Base-by-base conservation (phyloP, 2,329 filamentous ascomycete species). In the Lecanicillium sp. region DNA sequence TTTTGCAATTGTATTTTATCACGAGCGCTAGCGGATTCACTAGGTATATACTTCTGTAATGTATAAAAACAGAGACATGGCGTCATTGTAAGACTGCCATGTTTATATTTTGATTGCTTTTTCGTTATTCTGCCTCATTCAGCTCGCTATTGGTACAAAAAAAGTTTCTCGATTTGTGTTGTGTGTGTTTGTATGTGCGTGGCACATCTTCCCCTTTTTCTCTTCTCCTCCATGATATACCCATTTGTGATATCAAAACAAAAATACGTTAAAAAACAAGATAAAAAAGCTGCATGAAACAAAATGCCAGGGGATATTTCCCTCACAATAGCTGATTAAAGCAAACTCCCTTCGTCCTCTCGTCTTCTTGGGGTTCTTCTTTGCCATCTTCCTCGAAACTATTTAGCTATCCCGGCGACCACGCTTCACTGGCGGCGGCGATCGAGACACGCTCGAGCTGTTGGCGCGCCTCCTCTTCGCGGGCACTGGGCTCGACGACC, bases 381-480 rank as follows among this genome's bases (percentile, higher is more conserved):
- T n/a, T n/a, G n/a, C n/a, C n/a, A n/a, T n/a, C n/a, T n/a, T n/a
- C n/a, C n/a, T n/a, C n/a, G n/a, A n/a, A n/a, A n/a, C n/a, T n/a
- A n/a, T 36, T 59, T 50, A 61, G 44, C 54, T 58, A 26, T 55
- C 56, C n/a, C 57, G 58, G 36, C 62, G 55, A 33, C 60, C 62
- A 32, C 60, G 60, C 49, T 64, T 63, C 54, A 60, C 51, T 9
- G 61, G 61, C 8, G 61, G 60, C 29, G 62, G 62, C 21, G 62
- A 64, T 39, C 58, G 51, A 17, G 62, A 64, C 19, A 58, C 51
- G 46, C 62, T 64, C 36, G 62, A 59, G 39, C 60, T 64, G 44
- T 62, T 56, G 10, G 9, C 30, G 14, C 47, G 39, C 29, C 47
- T 17, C 15, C 47, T 38, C 40, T 49, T 49, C 21, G 58, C 56